These are phyloP conservation scores for Chloranthus sessilifolius DNA, from an alignment of 164 flowering plant genomes.

Conservation along the genomic window DNA sequence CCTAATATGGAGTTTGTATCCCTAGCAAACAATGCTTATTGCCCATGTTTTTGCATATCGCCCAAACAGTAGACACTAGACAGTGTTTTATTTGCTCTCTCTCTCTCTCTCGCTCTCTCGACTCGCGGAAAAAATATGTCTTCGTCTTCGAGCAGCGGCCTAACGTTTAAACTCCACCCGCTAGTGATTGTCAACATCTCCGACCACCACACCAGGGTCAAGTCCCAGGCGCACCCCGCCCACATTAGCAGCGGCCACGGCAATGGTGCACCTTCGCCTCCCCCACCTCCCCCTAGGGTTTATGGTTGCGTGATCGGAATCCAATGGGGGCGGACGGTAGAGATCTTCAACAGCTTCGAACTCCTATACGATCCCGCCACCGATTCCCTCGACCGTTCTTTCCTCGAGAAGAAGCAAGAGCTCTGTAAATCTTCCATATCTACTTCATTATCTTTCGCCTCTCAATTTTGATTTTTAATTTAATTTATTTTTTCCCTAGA, in stretches of 20 bases:
- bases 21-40: too few species aligned
- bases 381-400: slow-evolving; percentile 77
- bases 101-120: too few species aligned
- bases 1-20: too few species aligned
- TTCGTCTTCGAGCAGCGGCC: slow-evolving; percentile 88
- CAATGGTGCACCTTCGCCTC: slow-evolving; percentile 15
- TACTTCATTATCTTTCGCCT: not conserved
- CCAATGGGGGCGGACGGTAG: slow-evolving; percentile 89
- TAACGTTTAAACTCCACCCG: slow-evolving; percentile 96
- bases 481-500: too few species aligned
- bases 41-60: too few species aligned
- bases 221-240: slow-evolving; percentile 39
- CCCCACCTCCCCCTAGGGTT: slow-evolving; percentile 44
- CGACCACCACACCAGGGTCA: slow-evolving; percentile 90
- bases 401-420: slow-evolving; percentile 90
- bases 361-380: slow-evolving; percentile 66
- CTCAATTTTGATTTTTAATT: not conserved
- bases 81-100: too few species aligned
- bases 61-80: too few species aligned
- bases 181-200: slow-evolving; percentile 91
- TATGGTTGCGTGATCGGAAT: slow-evolving; percentile 91
- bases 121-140: too few species aligned
- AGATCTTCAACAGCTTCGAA: slow-evolving; percentile 99
- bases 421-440: slow-evolving; percentile 42
- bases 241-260: not conserved